Conservation (phyloP, 176 grass and related monocot species). For the Cenchrus americanus region DNA sequence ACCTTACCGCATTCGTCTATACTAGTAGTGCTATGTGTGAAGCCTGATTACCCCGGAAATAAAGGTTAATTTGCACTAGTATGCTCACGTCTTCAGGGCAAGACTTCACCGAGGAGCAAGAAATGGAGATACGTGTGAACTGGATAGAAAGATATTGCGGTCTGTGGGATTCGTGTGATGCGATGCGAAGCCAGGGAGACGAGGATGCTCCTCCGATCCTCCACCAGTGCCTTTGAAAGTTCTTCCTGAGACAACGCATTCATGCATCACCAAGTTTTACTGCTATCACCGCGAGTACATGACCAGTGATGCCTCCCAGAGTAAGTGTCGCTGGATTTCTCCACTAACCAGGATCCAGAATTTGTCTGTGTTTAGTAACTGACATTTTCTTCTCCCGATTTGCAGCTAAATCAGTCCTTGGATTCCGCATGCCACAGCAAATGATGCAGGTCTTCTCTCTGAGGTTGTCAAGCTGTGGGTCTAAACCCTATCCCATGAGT, state of each 20-base stretch:
- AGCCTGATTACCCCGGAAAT: too few relatives aligned
- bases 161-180: neutral
- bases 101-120: neutral
- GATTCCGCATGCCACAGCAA: neutral
- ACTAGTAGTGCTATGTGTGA: too few relatives aligned
- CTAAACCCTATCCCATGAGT: neutral
- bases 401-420: neutral
- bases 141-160: neutral
- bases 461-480: neutral
- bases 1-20: neutral
- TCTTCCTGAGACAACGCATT: neutral
- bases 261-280: neutral
- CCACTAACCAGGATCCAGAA: neutral
- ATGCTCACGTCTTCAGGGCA: neutral
- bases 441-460: slow-evolving; percentile 23
- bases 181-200: neutral
- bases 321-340: neutral
- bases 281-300: neutral
- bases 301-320: neutral
- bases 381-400: neutral
- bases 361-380: neutral
- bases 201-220: neutral
- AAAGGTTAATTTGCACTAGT: neutral
- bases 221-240: neutral
- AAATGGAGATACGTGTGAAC: neutral